Percentiles rank a stretch among this genome's conserved stretches.
Conservation (phyloP, 2,329 filamentous ascomycete species). For the Zymoseptoria tritici region DNA sequence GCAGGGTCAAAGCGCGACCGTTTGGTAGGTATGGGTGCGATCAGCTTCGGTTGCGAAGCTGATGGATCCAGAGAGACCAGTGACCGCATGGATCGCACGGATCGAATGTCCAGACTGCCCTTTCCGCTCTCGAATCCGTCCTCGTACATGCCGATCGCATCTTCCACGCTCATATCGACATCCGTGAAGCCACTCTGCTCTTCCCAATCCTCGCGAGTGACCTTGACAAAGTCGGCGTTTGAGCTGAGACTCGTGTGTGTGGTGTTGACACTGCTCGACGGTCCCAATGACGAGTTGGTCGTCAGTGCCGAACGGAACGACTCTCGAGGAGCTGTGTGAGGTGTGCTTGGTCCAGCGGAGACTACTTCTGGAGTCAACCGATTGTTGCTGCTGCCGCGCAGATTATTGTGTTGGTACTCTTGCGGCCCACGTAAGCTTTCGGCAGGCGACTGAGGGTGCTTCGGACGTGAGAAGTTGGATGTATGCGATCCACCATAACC, state of each 20-base stretch:
- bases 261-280: conserved; percentile 54
- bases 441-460: conserved; percentile 18
- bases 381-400: conserved; percentile 10
- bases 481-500: neutral
- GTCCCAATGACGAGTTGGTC: conserved; percentile 49
- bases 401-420: conserved; percentile 19
- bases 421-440: conserved; percentile 22
- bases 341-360: conserved; percentile 18
- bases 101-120: conserved; percentile 14
- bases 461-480: conserved; percentile 3
- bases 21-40: neutral
- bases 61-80: conserved; percentile 11
- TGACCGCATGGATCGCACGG: conserved; percentile 12
- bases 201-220: conserved; percentile 34
- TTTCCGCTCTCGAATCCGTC: conserved; percentile 42
- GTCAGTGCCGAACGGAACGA: conserved; percentile 56
- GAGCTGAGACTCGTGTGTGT: conserved; percentile 77
- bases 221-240: conserved; percentile 64
- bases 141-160: conserved; percentile 54
- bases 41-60: conserved; percentile 13
- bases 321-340: conserved; percentile 40
- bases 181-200: conserved; percentile 27
- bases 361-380: conserved; percentile 18
- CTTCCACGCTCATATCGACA: conserved; percentile 51
- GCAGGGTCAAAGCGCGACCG: neutral